Base-by-base conservation (phyloP, 768 basidiomycete species). In the Lyophyllum decastes region DNA sequence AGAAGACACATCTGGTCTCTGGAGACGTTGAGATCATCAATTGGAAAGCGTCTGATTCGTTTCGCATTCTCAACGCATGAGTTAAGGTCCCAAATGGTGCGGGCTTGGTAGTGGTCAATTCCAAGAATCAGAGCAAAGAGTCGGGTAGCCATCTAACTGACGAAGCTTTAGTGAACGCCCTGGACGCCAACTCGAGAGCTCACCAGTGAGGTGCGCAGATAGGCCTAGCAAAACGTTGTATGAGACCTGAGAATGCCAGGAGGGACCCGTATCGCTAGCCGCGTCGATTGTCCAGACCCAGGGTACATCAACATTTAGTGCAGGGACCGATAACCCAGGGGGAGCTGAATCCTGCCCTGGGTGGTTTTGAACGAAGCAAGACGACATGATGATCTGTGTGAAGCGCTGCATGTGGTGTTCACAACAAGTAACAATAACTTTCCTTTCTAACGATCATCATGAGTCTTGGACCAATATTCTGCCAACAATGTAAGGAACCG, bases 401-500 rank as follows among this genome's bases (percentile, higher is more conserved):
- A n/a, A n/a, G n/a, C n/a, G n/a, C n/a, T n/a, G n/a, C n/a, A n/a
- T n/a, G n/a, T n/a, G n/a, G n/a, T n/a, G n/a, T n/a, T n/a, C 43
- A 34, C 19, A 44, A 45, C 43, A 54, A 34, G 9, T 16, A 11
- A 30, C 52, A 44, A 54, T 26, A 17, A 10, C 51, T 43, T 43
- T 12, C 45, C 4, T 49, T 43, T 17, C 51, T 25, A 25, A 2
- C 17, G 35, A 27, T 25, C 16, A 52, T 52, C 57, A 82, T 81
- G 80, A 82, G 75, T 60, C 72, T 72, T 55, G 76, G 73, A 46
- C 71, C 67, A 43, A 67, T 78, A 33, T 80, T 89, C 49, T 94
- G 92, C 66, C 92, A 94, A 68, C 92, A 94, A 73, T 94, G 92
- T 79, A 94, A 93, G 73, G 90, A 95, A 67, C 92, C 92, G 6